These are phyloP conservation scores for Phyllosticta citribraziliensis DNA, from an alignment of 2,329 filamentous ascomycete genomes.

Conservation along the genomic window DNA sequence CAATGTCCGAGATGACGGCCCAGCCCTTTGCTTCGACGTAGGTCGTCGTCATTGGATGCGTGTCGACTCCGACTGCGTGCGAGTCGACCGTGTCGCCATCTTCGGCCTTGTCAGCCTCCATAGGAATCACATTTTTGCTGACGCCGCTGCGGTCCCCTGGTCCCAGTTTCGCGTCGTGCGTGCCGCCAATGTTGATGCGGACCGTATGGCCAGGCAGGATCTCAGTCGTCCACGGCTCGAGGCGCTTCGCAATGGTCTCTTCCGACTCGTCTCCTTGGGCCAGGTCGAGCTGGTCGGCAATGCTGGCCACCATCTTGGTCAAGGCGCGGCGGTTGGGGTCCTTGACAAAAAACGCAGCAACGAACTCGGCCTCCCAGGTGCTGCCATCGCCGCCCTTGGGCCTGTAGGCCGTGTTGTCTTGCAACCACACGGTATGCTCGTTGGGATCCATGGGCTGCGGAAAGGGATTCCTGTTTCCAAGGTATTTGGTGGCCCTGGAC, in stretches of 20 bases:
- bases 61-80: constrained; percentile 22
- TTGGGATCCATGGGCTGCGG: constrained; percentile 42
- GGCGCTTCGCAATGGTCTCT: constrained; percentile 53
- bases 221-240: constrained; percentile 70
- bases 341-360: constrained; percentile 70
- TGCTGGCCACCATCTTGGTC: constrained; percentile 56
- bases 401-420: constrained; percentile 81
- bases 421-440: constrained; percentile 72
- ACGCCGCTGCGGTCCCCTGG: constrained; percentile 66
- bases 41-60: constrained; percentile 56
- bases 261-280: constrained; percentile 40
- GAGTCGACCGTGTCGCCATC: constrained; percentile 23
- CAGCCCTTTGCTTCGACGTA: constrained; percentile 72
- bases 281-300: constrained; percentile 61
- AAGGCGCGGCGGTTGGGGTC: constrained; percentile 54
- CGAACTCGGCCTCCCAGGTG: constrained; percentile 71
- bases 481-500: constrained; percentile 26
- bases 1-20: constrained; percentile 80
- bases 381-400: constrained; percentile 19
- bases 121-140: constrained; percentile 50
- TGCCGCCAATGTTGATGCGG: constrained; percentile 48
- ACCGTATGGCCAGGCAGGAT: constrained; percentile 62
- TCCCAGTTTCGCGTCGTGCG: constrained; percentile 40
- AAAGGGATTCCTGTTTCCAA: constrained; percentile 30
- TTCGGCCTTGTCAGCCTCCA: constrained; percentile 35